Evolutionary conservation across 73 alveolate species (phyloP).

Genomic region (Paramecium pentaurelia): DNA sequence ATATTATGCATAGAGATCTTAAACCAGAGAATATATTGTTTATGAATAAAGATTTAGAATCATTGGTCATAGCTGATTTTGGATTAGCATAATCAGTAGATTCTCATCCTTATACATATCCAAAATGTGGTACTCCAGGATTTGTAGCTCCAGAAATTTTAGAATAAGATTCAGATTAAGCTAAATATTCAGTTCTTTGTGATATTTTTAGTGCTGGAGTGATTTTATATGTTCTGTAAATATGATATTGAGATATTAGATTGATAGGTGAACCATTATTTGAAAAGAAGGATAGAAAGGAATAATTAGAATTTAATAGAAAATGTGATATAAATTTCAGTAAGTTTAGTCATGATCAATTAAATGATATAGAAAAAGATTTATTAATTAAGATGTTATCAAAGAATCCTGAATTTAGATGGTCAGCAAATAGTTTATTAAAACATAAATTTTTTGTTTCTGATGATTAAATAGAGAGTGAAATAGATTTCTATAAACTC

Average conservation of each 20-base stretch:
- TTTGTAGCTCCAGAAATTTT: slow-evolving; percentile 64
- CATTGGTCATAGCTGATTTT: slow-evolving; percentile 79
- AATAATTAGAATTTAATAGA: neutral
- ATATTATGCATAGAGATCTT: slow-evolving; percentile 87
- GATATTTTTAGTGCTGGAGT: slow-evolving; percentile 56
- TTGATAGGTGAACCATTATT: slow-evolving; percentile 26
- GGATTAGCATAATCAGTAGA: slow-evolving; percentile 74
- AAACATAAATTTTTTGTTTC: neutral
- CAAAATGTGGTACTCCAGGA: slow-evolving; percentile 63
- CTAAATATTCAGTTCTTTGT: slow-evolving; percentile 24
- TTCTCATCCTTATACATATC: slow-evolving; percentile 22
- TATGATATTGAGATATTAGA: neutral
- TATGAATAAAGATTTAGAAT: slow-evolving; percentile 60
- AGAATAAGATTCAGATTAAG: slow-evolving; percentile 51
- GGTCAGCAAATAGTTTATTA: neutral
- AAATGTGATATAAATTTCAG: neutral
- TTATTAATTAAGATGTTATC: neutral
- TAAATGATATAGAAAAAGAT: neutral
- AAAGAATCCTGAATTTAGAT: neutral
- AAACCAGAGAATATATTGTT: slow-evolving; percentile 83
- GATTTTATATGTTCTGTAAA: slow-evolving; percentile 14
- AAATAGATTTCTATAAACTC: neutral
- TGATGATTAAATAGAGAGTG: neutral
- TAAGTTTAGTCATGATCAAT: neutral
- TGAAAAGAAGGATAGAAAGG: slow-evolving; percentile 10